Evolutionary conservation across 768 basidiomycete species (phyloP), one percentile per base, ranked within the genome.

Genomic region (Kwoniella dejecticola): DNA sequence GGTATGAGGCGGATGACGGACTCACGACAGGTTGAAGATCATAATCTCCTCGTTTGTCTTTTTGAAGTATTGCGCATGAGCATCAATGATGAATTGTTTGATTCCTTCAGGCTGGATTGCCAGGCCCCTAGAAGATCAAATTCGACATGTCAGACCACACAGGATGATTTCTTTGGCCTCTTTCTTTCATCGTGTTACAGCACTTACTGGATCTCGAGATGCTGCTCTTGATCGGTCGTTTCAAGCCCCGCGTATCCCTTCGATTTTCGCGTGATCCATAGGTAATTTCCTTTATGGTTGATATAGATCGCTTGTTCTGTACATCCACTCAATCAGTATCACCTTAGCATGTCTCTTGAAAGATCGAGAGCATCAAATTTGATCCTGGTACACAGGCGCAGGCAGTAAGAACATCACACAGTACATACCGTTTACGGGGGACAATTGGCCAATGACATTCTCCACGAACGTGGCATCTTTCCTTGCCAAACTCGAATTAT

Each of bases 391-490:
- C 21, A 31, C 17, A 8, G n/a, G 11, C 27, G 31, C 19, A 17
- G 24, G 7, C 11, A 31, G 23, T 19, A 11, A 17, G 6, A 24
- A 6, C 13, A 21, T 52, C 33, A n/a, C 47, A 46, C 10, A 46
- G 1, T 17, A n/a, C 26, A 45, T 27, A 72, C 70, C 33, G 30
- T 64, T 60, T n/a, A 56, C 30, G 52, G 67, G 70, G 15, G 62
- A 21, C 15, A 69, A 53, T 40, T 69, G 67, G 2, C 67, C 70
- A 17, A 72, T 55, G 15, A 67, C 53, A 27, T 42, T 41, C 5
- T 29, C 53, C 4, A 54, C 53, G n/a, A 54, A 54, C 11, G 53
- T 54, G 15, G 53, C 53, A n/a, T 44, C 53, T n/a, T 54, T 54
- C 40, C 53, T 54, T 6, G 53, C 53, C 7, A 54, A 15, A 29